Evolutionary conservation across 2,329 filamentous ascomycete genomes (phyloP).

Genomic region (Chalaropsis thielavioides): DNA sequence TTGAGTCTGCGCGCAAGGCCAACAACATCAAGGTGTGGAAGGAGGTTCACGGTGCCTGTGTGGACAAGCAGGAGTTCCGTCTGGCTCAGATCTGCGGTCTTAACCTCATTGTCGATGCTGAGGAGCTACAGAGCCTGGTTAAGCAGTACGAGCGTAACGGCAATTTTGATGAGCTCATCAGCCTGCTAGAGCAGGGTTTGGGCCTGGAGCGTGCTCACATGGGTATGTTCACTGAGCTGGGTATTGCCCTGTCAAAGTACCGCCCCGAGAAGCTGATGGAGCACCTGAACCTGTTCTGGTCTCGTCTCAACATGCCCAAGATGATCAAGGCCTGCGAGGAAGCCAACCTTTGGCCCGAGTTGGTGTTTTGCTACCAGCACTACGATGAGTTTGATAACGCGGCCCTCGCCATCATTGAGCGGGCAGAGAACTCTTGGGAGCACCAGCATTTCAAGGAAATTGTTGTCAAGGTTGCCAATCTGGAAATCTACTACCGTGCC

Average conservation of each 20-base stretch:
- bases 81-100: constrained; percentile 97
- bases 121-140: constrained; percentile 82
- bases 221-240: constrained; percentile 92
- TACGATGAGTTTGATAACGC: constrained; percentile 98
- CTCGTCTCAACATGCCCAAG: constrained; percentile 93
- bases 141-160: constrained; percentile 94
- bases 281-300: constrained; percentile 97
- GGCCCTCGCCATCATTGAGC: constrained; percentile 93
- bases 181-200: constrained; percentile 83
- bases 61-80: constrained; percentile 96
- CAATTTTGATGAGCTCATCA: constrained; percentile 96
- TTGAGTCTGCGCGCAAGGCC: constrained; percentile 94
- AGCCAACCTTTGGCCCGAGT: constrained; percentile 89
- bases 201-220: constrained; percentile 86
- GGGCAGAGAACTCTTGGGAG: constrained; percentile 94
- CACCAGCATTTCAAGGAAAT: constrained; percentile 99
- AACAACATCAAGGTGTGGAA: constrained; percentile 99
- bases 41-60: constrained; percentile 91
- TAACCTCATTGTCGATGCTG: constrained; percentile 93
- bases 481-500: constrained; percentile 97
- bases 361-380: constrained; percentile 96
- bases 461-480: constrained; percentile 88
- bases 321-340: constrained; percentile 88
- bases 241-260: constrained; percentile 85
- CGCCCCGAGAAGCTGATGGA: constrained; percentile 95